phyloP scores from a whole-genome alignment of 2,329 filamentous ascomycete species.

The Cladosporium sp. region DNA sequence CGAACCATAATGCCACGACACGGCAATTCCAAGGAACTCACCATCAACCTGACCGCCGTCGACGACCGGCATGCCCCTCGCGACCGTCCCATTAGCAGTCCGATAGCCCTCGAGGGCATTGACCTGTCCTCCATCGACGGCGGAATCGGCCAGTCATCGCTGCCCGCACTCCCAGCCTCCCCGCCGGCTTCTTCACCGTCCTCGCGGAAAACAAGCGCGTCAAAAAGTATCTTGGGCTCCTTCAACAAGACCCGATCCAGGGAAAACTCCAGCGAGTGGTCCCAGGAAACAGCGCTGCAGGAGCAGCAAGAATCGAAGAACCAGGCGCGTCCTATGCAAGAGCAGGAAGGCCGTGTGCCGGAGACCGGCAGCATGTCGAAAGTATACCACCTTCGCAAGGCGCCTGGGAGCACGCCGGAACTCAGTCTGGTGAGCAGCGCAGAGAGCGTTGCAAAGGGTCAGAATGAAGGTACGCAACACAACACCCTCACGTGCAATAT shows the following conservation, averaged over 20 bases:
- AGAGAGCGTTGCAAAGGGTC: slow-evolving; percentile 30
- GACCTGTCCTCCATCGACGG: slow-evolving; percentile 40
- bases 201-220: slow-evolving; percentile 27
- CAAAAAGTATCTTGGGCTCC: slow-evolving; percentile 31
- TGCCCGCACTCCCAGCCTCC: slow-evolving; percentile 31
- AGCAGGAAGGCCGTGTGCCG: slow-evolving; percentile 34
- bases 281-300: slow-evolving; percentile 2
- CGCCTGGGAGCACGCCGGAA: slow-evolving; percentile 51
- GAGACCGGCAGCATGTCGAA: slow-evolving; percentile 35
- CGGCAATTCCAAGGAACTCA: slow-evolving; percentile 31
- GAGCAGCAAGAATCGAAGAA: slow-evolving; percentile 22
- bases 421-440: slow-evolving; percentile 40
- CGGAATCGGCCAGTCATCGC: slow-evolving; percentile 28
- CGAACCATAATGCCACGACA: slow-evolving; percentile 33
- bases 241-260: slow-evolving; percentile 26
- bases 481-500: slow-evolving; percentile 10
- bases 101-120: slow-evolving; percentile 38
- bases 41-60: slow-evolving; percentile 29
- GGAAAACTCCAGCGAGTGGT: slow-evolving; percentile 9
- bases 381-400: slow-evolving; percentile 44
- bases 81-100: slow-evolving; percentile 33
- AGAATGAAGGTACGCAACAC: slow-evolving; percentile 29
- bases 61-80: slow-evolving; percentile 16
- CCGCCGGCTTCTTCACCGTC: slow-evolving; percentile 34
- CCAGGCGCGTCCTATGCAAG: slow-evolving; percentile 29